Conservation (phyloP, 257 asterid species). For the Solanum medicagineum region DNA sequence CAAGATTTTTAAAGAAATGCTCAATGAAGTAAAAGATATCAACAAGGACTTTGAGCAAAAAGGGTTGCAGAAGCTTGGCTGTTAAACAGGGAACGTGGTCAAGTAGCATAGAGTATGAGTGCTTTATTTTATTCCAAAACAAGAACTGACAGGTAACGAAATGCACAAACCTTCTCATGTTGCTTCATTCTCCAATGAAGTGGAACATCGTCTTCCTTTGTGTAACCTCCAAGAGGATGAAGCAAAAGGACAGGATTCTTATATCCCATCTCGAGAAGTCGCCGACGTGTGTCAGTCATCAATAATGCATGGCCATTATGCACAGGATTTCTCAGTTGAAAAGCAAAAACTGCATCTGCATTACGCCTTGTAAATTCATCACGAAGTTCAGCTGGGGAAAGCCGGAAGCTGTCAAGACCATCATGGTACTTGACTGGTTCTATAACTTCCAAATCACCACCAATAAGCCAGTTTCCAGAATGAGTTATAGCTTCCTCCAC, state of each 20-base stretch:
- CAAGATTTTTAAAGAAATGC: neutral
- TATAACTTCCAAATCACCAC: constrained; percentile 76
- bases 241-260: constrained; percentile 77
- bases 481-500: constrained; percentile 51
- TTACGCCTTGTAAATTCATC: constrained; percentile 60
- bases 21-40: neutral
- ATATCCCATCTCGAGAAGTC: constrained; percentile 85
- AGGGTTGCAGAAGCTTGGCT: neutral
- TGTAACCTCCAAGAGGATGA: constrained; percentile 80
- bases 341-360: constrained; percentile 93
- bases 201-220: constrained; percentile 91
- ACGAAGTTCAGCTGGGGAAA: constrained; percentile 73
- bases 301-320: constrained; percentile 92
- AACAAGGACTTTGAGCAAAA: neutral
- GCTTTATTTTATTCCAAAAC: neutral
- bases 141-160: neutral
- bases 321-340: constrained; percentile 91
- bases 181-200: constrained; percentile 89
- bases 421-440: constrained; percentile 62
- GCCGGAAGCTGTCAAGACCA: constrained; percentile 70
- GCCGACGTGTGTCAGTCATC: constrained; percentile 83
- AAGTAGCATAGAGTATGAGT: neutral
- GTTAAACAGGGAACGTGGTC: neutral
- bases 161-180: constrained; percentile 65
- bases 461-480: constrained; percentile 84